Evolutionary conservation across 2,329 filamentous ascomycete species (phyloP).

Genomic region (Davidsoniella eucalypti): DNA sequence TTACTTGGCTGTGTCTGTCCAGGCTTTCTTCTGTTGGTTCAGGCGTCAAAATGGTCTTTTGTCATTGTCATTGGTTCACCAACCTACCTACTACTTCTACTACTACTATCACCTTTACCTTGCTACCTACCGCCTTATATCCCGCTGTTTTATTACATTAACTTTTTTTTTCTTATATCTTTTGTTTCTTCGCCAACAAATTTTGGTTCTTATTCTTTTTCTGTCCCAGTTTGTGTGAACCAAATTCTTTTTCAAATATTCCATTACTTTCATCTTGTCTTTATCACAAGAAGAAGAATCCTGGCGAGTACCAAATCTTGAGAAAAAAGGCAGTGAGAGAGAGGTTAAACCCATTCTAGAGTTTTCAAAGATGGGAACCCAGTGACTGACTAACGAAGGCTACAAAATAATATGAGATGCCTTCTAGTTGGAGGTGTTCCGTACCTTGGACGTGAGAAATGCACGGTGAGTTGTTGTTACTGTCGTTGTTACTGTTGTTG

Average conservation of each 20-base stretch:
- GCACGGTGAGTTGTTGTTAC: too few species aligned
- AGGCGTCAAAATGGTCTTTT: slow-evolving; percentile 11
- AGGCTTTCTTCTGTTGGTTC: slow-evolving; percentile 1
- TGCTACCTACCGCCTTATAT: slow-evolving; percentile 10
- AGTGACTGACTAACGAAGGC: too few species aligned
- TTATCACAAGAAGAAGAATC: too few species aligned
- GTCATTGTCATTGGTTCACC: slow-evolving; percentile 4
- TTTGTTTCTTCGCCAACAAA: slow-evolving; percentile 8
- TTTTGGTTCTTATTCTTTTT: not conserved
- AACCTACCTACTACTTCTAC: not conserved
- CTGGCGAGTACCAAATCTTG: too few species aligned
- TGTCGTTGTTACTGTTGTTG: too few species aligned
- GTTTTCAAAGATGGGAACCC: too few species aligned
- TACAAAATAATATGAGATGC: too few species aligned
- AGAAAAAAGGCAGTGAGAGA: not conserved
- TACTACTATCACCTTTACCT: not conserved
- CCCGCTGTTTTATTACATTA: slow-evolving; percentile 11
- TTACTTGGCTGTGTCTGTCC: slow-evolving; percentile 7
- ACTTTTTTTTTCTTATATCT: not conserved
- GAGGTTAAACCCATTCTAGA: too few species aligned
- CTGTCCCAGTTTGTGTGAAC: slow-evolving; percentile 2
- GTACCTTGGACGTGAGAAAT: too few species aligned
- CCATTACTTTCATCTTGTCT: too few species aligned
- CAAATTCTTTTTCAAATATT: not conserved
- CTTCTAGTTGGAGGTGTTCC: too few species aligned